Evolutionary conservation across 345 rosid species (phyloP), one percentile per base, ranked within the genome.

Genomic region (Populus davidiana): DNA sequence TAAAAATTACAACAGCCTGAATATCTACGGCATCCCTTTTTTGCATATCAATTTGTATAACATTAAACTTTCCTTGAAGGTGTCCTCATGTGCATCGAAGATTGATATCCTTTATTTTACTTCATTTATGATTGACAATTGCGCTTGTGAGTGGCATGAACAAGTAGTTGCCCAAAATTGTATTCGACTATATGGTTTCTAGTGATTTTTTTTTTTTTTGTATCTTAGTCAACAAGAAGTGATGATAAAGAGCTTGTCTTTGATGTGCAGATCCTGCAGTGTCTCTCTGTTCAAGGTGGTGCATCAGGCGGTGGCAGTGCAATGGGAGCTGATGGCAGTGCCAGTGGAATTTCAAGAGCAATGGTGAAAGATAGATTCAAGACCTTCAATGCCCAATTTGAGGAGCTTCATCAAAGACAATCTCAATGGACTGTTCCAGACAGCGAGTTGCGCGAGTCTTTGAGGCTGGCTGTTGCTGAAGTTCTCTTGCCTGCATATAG

Each of bases 381-480:
- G 89, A 89, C 91, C 33, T 96, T 96, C 84, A 96, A 92, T 74
- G 59, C 73, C 36, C 94, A 89, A 82, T 96, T 96, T 50, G 99
- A 96, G 84, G 99, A 96, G 84, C 84, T 94, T 84, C 93, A 96
- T 78, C 92, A 87, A 66, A 90, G 97, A 77, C 99, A 96, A 85
- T 92, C 94, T 29, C 99, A 96, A 67, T 94, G 99, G 99, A 91
- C 97, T 6, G 95, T 96, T 75, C 99, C 97, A 0, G 99, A 96
- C 89, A 94, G 97, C 17, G 98, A 96, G 81, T 77, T 94, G 76
- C 91, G 98, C 0, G 98, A 96, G 73, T 96, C 98, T 31, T 81
- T 96, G 43, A 89, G 97, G 73, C 97, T 96, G 5, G 98, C 99
- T 47, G 99, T 96, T 70, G 98, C 99, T 2, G 98, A 96, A 83